Conservation (phyloP, 129 eudicot genomes). For the Helichrysum umbraculigerum region DNA sequence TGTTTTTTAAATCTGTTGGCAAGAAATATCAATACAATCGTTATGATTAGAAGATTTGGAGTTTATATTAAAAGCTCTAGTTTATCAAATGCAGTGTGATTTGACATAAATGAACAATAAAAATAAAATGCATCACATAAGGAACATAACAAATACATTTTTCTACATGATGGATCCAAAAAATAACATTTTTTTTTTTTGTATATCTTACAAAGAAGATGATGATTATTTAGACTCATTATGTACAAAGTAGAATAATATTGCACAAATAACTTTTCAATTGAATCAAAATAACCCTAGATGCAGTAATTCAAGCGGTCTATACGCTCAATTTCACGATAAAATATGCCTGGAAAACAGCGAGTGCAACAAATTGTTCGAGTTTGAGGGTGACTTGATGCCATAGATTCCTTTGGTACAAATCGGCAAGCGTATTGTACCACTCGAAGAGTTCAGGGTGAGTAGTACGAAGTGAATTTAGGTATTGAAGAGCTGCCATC, state of each 20-base stretch:
- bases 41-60: background rate
- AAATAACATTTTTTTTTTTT: background rate
- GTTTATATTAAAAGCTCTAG: background rate
- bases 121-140: background rate
- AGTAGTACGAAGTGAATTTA: no score
- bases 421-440: no score
- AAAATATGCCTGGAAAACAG: no score
- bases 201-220: no score
- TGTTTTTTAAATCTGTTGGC: conserved; percentile 57
- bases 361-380: no score
- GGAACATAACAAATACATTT: background rate
- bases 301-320: no score
- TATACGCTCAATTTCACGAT: no score
- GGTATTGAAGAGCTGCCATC: no score
- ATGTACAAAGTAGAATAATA: background rate
- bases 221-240: background rate
- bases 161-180: background rate
- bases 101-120: background rate
- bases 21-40: conserved; percentile 22
- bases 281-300: no score
- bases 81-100: background rate
- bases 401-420: no score
- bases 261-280: conserved; percentile 1
- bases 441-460: no score
- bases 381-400: no score